Conservation (phyloP, 2,329 filamentous ascomycete species). For the Penicillium sp. region DNA sequence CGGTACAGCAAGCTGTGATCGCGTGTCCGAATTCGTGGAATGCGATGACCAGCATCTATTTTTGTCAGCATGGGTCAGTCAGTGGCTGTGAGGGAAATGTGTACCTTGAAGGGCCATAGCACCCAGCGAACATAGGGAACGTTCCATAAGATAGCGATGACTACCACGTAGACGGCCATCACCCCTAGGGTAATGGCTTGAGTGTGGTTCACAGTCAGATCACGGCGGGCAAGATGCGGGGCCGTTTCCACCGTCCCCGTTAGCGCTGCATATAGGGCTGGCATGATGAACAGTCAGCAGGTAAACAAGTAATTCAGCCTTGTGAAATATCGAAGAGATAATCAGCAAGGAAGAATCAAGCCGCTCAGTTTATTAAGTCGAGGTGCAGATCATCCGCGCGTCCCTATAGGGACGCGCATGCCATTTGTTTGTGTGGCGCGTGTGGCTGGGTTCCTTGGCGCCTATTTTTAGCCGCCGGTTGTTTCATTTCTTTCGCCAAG, state of each 20-base stretch:
- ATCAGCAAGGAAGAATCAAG: conserved; percentile 26
- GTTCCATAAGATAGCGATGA: conserved; percentile 78
- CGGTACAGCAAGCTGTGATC: conserved; percentile 70
- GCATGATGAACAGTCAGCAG: conserved; percentile 24
- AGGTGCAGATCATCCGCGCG: conserved; percentile 1
- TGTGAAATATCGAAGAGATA: neutral
- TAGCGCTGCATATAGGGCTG: conserved; percentile 28
- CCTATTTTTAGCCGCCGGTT: conserved; percentile 5
- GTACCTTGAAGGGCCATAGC: conserved; percentile 78
- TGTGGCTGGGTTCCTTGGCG: conserved; percentile 2
- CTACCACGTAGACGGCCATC: conserved; percentile 70
- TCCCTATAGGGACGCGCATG: conserved; percentile 12
- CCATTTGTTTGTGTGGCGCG: conserved; percentile 2
- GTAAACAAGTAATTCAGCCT: no score
- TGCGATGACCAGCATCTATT: conserved; percentile 76
- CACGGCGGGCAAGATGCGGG: conserved; percentile 50
- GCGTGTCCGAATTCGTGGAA: conserved; percentile 81
- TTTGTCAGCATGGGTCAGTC: conserved; percentile 1
- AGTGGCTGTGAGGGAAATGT: conserved; percentile 3
- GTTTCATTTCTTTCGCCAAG: neutral
- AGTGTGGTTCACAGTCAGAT: conserved; percentile 64
- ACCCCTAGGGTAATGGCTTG: conserved; percentile 71
- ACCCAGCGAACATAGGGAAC: conserved; percentile 73
- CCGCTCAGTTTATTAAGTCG: neutral
- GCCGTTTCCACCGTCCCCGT: conserved; percentile 22